Conservation (phyloP, 2,329 filamentous ascomycete species). For the Ilyonectria mors-panacis region DNA sequence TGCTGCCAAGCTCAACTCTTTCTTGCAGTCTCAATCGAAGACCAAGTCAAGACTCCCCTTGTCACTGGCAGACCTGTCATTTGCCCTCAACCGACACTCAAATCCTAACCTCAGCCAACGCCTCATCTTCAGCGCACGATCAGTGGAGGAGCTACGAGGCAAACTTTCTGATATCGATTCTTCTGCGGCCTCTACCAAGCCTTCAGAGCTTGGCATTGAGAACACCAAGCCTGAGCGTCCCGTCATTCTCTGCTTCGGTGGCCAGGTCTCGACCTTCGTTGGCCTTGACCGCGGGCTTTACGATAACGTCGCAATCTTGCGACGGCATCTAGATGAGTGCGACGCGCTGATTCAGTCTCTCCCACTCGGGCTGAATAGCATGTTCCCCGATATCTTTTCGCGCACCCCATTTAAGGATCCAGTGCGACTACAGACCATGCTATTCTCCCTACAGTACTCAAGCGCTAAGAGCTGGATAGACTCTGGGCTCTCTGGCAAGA, state of each 20-base stretch:
- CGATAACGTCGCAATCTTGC: not conserved
- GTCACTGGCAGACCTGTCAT: too few species aligned
- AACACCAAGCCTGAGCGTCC: not conserved
- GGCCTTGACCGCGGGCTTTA: not conserved
- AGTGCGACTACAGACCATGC: not conserved
- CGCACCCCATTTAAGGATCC: not conserved
- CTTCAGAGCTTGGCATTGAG: too few species aligned
- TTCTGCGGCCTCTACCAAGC: too few species aligned
- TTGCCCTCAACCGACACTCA: too few species aligned
- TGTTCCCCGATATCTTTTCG: constrained; percentile 1
- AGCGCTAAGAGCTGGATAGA: constrained; percentile 8
- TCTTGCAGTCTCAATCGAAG: not conserved
- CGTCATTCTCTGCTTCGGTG: constrained; percentile 9
- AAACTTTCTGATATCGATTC: too few species aligned
- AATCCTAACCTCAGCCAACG: too few species aligned
- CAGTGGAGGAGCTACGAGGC: too few species aligned
- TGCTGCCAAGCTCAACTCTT: not conserved
- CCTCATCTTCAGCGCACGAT: too few species aligned
- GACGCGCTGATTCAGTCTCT: too few species aligned
- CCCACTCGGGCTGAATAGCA: not conserved
- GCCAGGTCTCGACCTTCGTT: constrained; percentile 1
- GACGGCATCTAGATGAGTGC: not conserved
- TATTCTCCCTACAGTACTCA: constrained; percentile 1
- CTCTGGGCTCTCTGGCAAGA: not conserved
- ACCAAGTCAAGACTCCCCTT: too few species aligned